Conservation (phyloP, 176 grass and related monocot species). For the Aegilops speltoides region DNA sequence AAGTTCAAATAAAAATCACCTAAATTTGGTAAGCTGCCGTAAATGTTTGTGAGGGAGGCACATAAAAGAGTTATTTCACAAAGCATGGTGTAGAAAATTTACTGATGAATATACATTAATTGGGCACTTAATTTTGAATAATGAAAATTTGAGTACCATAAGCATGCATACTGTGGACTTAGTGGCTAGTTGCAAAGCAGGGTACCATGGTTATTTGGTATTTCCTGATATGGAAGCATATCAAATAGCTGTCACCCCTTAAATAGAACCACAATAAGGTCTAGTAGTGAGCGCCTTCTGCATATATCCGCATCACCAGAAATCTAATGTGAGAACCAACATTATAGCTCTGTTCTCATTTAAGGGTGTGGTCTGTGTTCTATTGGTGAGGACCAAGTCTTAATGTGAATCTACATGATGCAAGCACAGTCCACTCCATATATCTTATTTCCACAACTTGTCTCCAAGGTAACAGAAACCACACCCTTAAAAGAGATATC, state of each 20-base stretch:
- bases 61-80: constrained; percentile 1
- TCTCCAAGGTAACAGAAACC: background rate
- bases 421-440: constrained; percentile 10
- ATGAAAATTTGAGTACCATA: constrained; percentile 3
- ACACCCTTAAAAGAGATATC: background rate
- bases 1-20: background rate
- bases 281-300: background rate
- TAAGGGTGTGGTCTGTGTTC: background rate
- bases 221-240: background rate
- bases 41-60: background rate
- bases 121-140: background rate
- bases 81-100: background rate
- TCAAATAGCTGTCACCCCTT: background rate
- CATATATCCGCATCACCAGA: background rate
- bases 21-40: background rate
- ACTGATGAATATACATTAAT: constrained; percentile 3
- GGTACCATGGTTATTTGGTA: constrained; percentile 14
- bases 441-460: background rate
- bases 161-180: background rate
- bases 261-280: background rate
- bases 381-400: background rate
- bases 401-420: background rate
- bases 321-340: background rate
- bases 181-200: background rate
- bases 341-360: constrained; percentile 8